Base-by-base conservation (phyloP, 2,329 filamentous ascomycete species). In the Phialocephala sp. region DNA sequence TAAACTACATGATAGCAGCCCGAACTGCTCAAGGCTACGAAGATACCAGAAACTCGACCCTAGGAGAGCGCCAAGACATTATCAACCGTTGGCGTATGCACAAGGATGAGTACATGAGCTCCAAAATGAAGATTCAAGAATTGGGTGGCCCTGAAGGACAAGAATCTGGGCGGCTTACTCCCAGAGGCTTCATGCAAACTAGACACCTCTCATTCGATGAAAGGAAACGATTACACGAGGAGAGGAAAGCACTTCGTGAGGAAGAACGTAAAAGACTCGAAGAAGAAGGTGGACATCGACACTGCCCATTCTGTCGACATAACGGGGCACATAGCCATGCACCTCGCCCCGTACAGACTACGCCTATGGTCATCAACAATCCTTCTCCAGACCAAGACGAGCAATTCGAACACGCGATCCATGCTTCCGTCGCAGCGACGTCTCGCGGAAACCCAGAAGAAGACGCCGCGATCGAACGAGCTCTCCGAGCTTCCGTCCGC, bases 1-100 rank as follows among this genome's bases (percentile, higher is more conserved):
- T 91, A 58, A 93, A 91, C 70, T 94, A 94, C 75, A 92, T 96
- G 69, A 87, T 93, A 55, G 87, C 91, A 0, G 91, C 92, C 2
- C 84, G 92, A 55, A 91, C 91, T 58, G 83, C 88, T 0, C 91
- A 96, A 76, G 92, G 93, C 1, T 87, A 87, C 67, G 86, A 89
- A 52, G 91, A 94, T 59, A 83, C 87, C 70, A 79, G 80, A 18
- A 74, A 75, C 0, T 80, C 87, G 1, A 85, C 83, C 0, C 74
- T 76, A 0, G 84, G 86, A 66, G 90, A 94, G 77, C 83, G 85
- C 45, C 80, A 81, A 1, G 87, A 89, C 63, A 87, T 94, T 22
- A 75, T 94, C 43, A 77, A 79, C 45, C 82, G 86, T 8, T 96
- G 74, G 74, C 77, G 79, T 62, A 69, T 70, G 64, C 71, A 74